Percentiles rank a stretch among this genome's conserved stretches.
Evolutionary conservation across 163 green algal species (phyloP).

Genomic region (Smithsoniella earleae): DNA sequence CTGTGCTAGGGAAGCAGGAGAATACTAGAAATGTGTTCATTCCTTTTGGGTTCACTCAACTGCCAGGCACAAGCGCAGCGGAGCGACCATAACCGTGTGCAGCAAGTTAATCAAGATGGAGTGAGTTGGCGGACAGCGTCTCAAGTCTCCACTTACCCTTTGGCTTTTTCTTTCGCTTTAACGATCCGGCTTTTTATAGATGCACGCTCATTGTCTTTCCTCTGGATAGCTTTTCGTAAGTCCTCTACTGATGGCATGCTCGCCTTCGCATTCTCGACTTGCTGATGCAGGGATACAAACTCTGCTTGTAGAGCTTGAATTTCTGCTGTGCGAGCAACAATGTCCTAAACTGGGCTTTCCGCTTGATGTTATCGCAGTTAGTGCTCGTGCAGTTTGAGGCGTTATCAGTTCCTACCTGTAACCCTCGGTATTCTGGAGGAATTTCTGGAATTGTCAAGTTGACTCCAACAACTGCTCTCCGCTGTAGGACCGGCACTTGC

Average conservation of each 20-base stretch:
- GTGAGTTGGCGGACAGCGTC: too few relatives aligned
- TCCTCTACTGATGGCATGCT: slow-evolving; percentile 22
- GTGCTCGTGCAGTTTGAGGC: background rate
- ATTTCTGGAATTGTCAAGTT: slow-evolving; percentile 26
- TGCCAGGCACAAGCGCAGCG: too few relatives aligned
- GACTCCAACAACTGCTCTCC: background rate
- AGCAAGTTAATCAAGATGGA: background rate
- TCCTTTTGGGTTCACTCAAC: too few relatives aligned
- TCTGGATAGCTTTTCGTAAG: background rate
- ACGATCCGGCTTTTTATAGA: background rate
- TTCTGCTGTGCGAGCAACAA: background rate
- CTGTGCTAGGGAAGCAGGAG: background rate
- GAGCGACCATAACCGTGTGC: background rate
- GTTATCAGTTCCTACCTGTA: background rate
- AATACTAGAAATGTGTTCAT: background rate
- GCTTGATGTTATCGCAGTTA: background rate
- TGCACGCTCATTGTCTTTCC: slow-evolving; percentile 23
- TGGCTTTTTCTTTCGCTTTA: slow-evolving; percentile 13
- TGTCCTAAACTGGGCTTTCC: background rate
- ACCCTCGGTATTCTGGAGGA: slow-evolving; percentile 4
- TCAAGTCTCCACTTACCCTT: slow-evolving; percentile 20
- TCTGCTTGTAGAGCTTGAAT: slow-evolving; percentile 4
- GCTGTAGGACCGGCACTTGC: slow-evolving; percentile 17
- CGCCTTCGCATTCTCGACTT: background rate
- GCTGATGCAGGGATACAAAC: background rate